Base-by-base conservation (phyloP, 1,284 basidiomycete genomes). In the Naganishia cerealis region DNA sequence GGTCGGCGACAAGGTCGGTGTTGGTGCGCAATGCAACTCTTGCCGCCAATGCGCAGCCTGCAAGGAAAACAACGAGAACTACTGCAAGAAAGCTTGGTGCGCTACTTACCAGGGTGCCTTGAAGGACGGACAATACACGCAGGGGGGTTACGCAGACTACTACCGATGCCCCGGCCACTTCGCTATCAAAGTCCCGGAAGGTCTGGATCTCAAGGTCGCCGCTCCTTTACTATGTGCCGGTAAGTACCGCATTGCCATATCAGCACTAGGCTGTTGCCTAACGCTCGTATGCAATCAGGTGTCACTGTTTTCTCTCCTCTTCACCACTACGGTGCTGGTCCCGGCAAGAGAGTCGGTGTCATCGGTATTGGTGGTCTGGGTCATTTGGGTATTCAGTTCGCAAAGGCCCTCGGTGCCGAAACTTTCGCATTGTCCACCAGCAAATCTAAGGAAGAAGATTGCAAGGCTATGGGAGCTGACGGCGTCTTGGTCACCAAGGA, bases 381-480 rank as follows among this genome's bases (percentile, higher is more conserved):
- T 42, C 67, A 71, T 36, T 55, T 71, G 13, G 65, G 67, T 21
- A 56, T 68, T 38, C 80, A 85, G 70, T 85, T 85, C 70, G 83
- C 84, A 16, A 80, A 81, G 53, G 84, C 85, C 10, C 74, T 85
- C 38, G 84, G 84, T 8, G 83, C 84, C 3, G 83, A 86, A 57
- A 83, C 86, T 12, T 82, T 83, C 33, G 86, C 66, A 71, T 72
- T 81, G 72, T 78, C 76, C 29, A 78, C 79, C 73, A 77, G 78
- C 9, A 73, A 74, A n/a, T 73, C 69, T 67, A 81, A 81, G 76
- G 75, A 75, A 67, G 75, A 78, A 43, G 79, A 80, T 67, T 80
- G 78, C 21, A 69, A 77, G 52, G 77, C 79, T 72, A 77, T 81
- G 77, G 80, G 80, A 33, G 80, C 79, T 21, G 74, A 74, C 53